These are phyloP conservation scores for Penicillium sp. DNA, from an alignment of 2,329 filamentous ascomycete genomes.

Conservation along the genomic window DNA sequence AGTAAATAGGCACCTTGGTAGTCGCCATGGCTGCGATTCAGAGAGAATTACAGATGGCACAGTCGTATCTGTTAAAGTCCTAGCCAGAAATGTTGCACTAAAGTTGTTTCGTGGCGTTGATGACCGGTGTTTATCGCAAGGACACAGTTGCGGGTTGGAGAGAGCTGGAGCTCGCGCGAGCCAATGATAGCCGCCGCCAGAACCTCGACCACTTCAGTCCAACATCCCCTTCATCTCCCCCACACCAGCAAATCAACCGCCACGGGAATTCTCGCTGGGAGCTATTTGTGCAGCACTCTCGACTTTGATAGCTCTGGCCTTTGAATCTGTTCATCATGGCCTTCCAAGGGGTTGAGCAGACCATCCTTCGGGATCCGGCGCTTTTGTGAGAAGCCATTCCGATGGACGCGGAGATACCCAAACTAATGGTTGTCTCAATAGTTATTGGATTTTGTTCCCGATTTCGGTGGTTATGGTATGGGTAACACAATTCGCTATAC, in stretches of 20 bases:
- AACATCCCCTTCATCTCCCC: constrained; percentile 20
- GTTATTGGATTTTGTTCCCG: constrained; percentile 98
- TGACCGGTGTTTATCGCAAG: constrained; percentile 19
- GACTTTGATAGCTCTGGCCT: not conserved
- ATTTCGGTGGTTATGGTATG: constrained; percentile 94
- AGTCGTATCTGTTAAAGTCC: not conserved
- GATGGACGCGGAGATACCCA: constrained; percentile 3
- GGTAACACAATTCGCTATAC: not conserved
- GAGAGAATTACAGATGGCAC: not conserved
- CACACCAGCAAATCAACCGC: constrained; percentile 5
- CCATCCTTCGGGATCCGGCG: constrained; percentile 97
- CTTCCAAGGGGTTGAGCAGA: constrained; percentile 76
- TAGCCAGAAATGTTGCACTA: not conserved
- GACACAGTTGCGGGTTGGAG: constrained; percentile 37
- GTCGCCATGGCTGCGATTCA: constrained; percentile 30
- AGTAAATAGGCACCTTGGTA: constrained; percentile 47
- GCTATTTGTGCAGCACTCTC: not conserved
- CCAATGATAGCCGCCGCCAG: constrained; percentile 21
- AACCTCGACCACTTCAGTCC: constrained; percentile 11
- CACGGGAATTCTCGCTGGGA: not conserved
- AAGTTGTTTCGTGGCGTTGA: constrained; percentile 4
- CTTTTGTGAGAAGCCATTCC: constrained; percentile 69
- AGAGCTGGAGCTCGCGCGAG: constrained; percentile 24
- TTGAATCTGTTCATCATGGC: constrained; percentile 61
- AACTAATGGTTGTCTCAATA: constrained; percentile 41